Evolutionary conservation across 2,329 filamentous ascomycete species (phyloP), one percentile per base, ranked within the genome.

Genomic region (Didymella arachidicola): DNA sequence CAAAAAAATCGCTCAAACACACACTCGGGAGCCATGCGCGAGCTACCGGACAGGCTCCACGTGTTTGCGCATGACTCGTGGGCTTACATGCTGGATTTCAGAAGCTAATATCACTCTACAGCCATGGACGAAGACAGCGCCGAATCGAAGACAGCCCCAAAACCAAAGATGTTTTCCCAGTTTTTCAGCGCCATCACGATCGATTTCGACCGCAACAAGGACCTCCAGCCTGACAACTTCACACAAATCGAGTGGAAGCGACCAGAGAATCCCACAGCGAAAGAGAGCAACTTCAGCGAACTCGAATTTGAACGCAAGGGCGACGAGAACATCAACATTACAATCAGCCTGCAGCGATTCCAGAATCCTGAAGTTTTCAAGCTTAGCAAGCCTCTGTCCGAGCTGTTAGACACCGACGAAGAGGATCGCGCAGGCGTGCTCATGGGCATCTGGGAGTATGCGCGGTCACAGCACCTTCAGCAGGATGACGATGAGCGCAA

Each of bases 401-500:
- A 96, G 48, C 85, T 98, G 14, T 82, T 98, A 18, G 95, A 97
- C 71, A 91, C 91, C 70, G 84, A 88, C 47, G 92, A 96, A 77
- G 94, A 92, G 49, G 94, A 95, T 27, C 89, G 93, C 29, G 89
- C 92, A 38, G 93, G 95, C 62, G 90, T 93, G 7, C 88, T 97
- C 27, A 91, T 96, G 83, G 93, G 91, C 14, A 85, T 99, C 30
- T 99, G 93, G 92, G 93, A 97, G 74, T 99, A 99, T 71, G 91
- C 97, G 65, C 89, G 92, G 67, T 84, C 91, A 19, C 90, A 91
- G 82, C 88, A 89, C 18, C 81, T 99, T 45, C 92, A 96, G 75
- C 94, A 97, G 74, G 93, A 97, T 64, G 94, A 98, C 60, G 95
- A 99, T 75, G 95, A 95, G 81, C 87, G 95, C 61, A 90, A 91